A percentile compares a stretch with the other conserved stretches of the same genome.
These are phyloP conservation scores for Setaria viridis DNA, from an alignment of 202 grass and related monocot genomes.

Conservation along the genomic window DNA sequence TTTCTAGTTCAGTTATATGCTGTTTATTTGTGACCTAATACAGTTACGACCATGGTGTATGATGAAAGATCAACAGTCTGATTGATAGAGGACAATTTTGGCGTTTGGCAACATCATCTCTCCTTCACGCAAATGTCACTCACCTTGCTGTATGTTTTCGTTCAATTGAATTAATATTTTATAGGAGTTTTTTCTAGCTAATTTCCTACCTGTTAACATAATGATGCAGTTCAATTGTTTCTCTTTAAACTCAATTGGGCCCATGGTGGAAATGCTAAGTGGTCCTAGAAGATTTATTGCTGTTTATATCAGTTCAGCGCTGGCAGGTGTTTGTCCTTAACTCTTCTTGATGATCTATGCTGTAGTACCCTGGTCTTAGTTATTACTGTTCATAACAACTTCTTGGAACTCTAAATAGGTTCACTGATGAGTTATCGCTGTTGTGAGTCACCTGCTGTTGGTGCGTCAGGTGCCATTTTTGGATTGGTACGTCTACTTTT, in stretches of 20 bases:
- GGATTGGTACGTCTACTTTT: constrained; percentile 70
- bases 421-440: constrained; percentile 83
- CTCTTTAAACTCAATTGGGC: constrained; percentile 94
- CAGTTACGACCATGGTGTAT: constrained; percentile 24
- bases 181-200: neutral
- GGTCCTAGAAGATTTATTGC: constrained; percentile 77
- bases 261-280: constrained; percentile 72
- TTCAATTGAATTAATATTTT: neutral
- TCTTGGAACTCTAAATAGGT: constrained; percentile 65
- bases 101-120: constrained; percentile 87
- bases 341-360: constrained; percentile 8
- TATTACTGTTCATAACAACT: constrained; percentile 36
- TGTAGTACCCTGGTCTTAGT: constrained; percentile 4
- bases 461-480: constrained; percentile 93
- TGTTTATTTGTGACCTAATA: constrained; percentile 20
- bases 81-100: constrained; percentile 87
- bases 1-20: constrained; percentile 32
- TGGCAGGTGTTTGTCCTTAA: constrained; percentile 66
- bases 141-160: constrained; percentile 78
- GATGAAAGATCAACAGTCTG: constrained; percentile 81
- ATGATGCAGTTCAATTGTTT: constrained; percentile 84
- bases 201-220: constrained; percentile 19
- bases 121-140: constrained; percentile 85
- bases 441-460: constrained; percentile 70
- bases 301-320: constrained; percentile 80